Evolutionary conservation across 441 rosid species (phyloP), one percentile per base, ranked within the genome.

Genomic region (Adansonia gregorii): DNA sequence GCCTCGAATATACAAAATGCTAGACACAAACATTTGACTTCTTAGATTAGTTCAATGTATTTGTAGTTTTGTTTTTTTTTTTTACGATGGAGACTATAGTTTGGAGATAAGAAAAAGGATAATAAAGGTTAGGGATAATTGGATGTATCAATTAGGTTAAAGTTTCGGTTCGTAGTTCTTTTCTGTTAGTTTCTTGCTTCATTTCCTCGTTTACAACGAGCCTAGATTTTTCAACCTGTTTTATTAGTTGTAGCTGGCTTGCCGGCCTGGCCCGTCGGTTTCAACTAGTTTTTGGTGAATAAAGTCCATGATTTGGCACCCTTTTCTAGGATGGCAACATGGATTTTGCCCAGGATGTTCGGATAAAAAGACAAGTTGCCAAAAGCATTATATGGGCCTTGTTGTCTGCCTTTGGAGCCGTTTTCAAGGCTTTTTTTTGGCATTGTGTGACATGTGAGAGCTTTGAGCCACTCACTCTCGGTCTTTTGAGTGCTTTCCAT

Each of bases 401-500:
- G 3, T 0, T 27, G 19, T 5, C 14, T 4, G 43, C 3, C 1
- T 11, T 14, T 35, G 68, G 48, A 64, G 48, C 39, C 39, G 27
- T 24, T 4, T 35, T 35, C 39, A 35, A 35, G 39, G 39, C 39
- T 35, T 35, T 1, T 20, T 65, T 65, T n/a, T 65, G 69, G 49
- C 49, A 6, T 65, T 9, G 69, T 15, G 15, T 15, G 69, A 41
- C 49, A 39, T 8, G 69, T 39, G 19, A 48, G 49, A 15, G 22
- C 22, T 15, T 12, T 65, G 8, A 65, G 35, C 1, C 15, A 27
- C 1, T 41, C 19, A 24, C 27, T 24, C 27, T 17, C 17, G 14
- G 17, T 17, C 8, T 66, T 24, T 24, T 24, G 70, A 41, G 24
- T 15, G 70, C 70, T n/a, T n/a, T 51, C 70, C 70, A 39, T 66